phyloP scores from a whole-genome alignment of 768 basidiomycete genomes.

The Tylopilus plumbeoviolaceoides region DNA sequence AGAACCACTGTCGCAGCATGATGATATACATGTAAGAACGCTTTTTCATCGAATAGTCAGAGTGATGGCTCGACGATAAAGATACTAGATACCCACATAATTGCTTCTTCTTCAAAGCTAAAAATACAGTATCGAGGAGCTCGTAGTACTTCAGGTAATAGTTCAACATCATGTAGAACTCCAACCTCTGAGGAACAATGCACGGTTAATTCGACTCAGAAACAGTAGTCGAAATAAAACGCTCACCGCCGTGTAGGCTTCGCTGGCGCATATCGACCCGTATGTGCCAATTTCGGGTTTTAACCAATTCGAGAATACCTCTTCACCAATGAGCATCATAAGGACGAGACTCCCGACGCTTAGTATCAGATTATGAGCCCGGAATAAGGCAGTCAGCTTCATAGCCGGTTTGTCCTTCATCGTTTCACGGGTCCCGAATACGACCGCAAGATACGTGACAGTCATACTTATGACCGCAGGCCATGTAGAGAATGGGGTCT shows the following conservation, averaged over 20 bases:
- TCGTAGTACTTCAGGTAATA: conserved; percentile 91
- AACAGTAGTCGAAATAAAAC: not conserved
- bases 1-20: conserved; percentile 93
- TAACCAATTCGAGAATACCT: conserved; percentile 75
- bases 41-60: conserved; percentile 35
- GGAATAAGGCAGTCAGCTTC: conserved; percentile 76
- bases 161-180: conserved; percentile 95
- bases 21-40: conserved; percentile 96
- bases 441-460: conserved; percentile 73
- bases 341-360: conserved; percentile 76
- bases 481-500: conserved; percentile 76
- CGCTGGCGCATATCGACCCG: conserved; percentile 64
- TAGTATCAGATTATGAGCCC: conserved; percentile 82
- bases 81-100: conserved; percentile 53
- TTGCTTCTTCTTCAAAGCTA: conserved; percentile 95
- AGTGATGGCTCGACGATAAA: not conserved
- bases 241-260: conserved; percentile 82
- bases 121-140: conserved; percentile 90
- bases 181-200: conserved; percentile 49
- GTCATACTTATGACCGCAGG: conserved; percentile 65
- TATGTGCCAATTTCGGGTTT: conserved; percentile 73
- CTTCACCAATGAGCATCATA: conserved; percentile 80
- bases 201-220: no score
- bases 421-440: conserved; percentile 76
- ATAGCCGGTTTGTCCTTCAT: conserved; percentile 74